Evolutionary conservation across 805 yeast species (phyloP), one percentile per base, ranked within the genome.

Genomic region (Lipomyces sp.): DNA sequence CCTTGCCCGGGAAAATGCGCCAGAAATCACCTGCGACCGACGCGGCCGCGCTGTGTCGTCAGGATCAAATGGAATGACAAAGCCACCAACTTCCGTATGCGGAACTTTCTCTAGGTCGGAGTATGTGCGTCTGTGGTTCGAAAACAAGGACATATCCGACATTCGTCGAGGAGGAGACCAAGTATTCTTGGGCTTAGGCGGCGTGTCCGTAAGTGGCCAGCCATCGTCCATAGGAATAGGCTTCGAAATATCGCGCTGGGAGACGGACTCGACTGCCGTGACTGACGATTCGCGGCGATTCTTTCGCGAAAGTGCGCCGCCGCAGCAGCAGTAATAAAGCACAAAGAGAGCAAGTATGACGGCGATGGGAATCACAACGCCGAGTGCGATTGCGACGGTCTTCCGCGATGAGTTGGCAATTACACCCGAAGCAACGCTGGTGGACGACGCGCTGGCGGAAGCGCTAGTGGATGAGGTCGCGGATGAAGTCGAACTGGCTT

Each of bases 351-450:
- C 75, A 2, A 80, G 58, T 7, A 81, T 60, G 0, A 85, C 60
- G 1, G 76, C 75, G 2, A 77, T 64, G 1, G 96, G 95, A 41
- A 93, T 75, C 1, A 84, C 86, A n/a, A 86, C 90, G 48, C 96
- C 97, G 53, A 90, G 76, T 1, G 90, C 95, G 63, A 91, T 85
- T 0, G 95, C 96, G n/a, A 86, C 72, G 2, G 78, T 77, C 58
- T 78, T 83, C 45, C 71, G 74, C 33, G 47, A 53, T 44, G 43
- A 47, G 47, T 37, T 47, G 45, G 40, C 33, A 19, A 65, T 31
- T 0, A 70, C 2, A 2, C 64, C 39, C 0, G 68, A 35, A 3
- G 63, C 40, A 1, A 68, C 41, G 2, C 68, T 41, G 18, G 71
- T 45, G 1, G 70, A 28, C n/a, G 67, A 33, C 3, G 64, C 40